phyloP scores from a whole-genome alignment of 2,329 filamentous ascomycete species.

The Verticillium tricorpus region DNA sequence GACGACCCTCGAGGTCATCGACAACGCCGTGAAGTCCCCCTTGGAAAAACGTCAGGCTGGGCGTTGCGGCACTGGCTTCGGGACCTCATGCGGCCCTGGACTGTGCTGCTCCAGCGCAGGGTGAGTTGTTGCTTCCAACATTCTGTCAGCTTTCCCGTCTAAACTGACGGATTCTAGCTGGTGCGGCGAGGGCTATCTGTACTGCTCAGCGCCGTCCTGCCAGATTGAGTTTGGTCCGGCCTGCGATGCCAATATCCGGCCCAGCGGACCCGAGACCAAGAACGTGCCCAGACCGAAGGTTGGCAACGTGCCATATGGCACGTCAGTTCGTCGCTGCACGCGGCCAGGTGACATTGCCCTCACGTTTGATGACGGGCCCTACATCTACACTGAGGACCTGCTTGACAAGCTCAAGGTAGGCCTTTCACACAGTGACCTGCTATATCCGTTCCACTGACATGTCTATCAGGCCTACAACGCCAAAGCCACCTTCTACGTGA shows the following conservation, averaged over 20 bases:
- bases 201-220: constrained; percentile 59
- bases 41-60: constrained; percentile 32
- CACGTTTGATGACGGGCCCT: constrained; percentile 44
- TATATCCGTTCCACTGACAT: background rate
- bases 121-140: constrained; percentile 19
- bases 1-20: background rate
- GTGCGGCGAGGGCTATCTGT: constrained; percentile 49
- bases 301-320: constrained; percentile 52
- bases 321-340: constrained; percentile 51
- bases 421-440: background rate
- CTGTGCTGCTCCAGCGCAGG: constrained; percentile 39
- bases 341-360: constrained; percentile 49
- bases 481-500: constrained; percentile 62
- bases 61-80: constrained; percentile 37
- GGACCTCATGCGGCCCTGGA: constrained; percentile 24
- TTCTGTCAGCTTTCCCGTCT: background rate
- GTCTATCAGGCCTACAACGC: constrained; percentile 42
- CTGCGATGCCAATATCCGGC: constrained; percentile 56
- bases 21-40: background rate
- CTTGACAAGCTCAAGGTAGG: constrained; percentile 38
- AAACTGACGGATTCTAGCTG: constrained; percentile 30
- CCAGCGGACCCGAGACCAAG: constrained; percentile 47
- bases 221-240: constrained; percentile 55
- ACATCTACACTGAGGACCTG: constrained; percentile 33
- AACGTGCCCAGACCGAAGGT: constrained; percentile 45